phyloP scores from a whole-genome alignment of 306 rosid species.

The Malus sieversii region DNA sequence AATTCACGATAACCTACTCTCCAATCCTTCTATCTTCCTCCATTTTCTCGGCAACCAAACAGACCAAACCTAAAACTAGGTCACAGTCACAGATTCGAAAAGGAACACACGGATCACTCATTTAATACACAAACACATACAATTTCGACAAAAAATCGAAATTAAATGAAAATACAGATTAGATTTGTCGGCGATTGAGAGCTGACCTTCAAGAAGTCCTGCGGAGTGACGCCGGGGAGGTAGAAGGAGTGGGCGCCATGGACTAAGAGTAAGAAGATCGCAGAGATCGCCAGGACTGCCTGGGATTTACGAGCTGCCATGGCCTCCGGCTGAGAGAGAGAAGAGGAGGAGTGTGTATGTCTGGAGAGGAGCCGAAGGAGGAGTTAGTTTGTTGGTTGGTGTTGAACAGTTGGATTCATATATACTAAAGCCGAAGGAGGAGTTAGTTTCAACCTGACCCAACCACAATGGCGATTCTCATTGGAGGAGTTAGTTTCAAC shows the following conservation, averaged over 20 bases:
- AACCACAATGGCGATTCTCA: too few species aligned
- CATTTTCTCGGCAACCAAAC: conserved; percentile 9
- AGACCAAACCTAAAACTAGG: neutral
- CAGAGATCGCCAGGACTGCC: conserved; percentile 19
- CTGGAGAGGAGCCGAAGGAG: neutral
- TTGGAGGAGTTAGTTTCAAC: too few species aligned
- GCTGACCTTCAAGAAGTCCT: conserved; percentile 73
- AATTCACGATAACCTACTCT: neutral
- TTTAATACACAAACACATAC: neutral
- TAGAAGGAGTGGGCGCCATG: conserved; percentile 62
- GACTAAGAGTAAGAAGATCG: conserved; percentile 42
- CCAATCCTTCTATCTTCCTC: conserved; percentile 6
- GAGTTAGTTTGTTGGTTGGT: too few species aligned
- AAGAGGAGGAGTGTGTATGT: neutral
- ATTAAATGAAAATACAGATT: neutral
- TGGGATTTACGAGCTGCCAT: conserved; percentile 75
- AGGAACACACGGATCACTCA: conserved; percentile 29
- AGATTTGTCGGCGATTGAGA: neutral
- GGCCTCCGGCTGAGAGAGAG: conserved; percentile 34
- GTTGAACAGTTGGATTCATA: too few species aligned
- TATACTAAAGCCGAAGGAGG: too few species aligned
- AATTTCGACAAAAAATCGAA: neutral
- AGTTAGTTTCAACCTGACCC: too few species aligned
- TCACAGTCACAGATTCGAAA: conserved; percentile 32
- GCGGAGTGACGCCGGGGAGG: conserved; percentile 95